Evolutionary conservation across 2,329 filamentous ascomycete genomes (phyloP).

Genomic region (Tothia fuscella): DNA sequence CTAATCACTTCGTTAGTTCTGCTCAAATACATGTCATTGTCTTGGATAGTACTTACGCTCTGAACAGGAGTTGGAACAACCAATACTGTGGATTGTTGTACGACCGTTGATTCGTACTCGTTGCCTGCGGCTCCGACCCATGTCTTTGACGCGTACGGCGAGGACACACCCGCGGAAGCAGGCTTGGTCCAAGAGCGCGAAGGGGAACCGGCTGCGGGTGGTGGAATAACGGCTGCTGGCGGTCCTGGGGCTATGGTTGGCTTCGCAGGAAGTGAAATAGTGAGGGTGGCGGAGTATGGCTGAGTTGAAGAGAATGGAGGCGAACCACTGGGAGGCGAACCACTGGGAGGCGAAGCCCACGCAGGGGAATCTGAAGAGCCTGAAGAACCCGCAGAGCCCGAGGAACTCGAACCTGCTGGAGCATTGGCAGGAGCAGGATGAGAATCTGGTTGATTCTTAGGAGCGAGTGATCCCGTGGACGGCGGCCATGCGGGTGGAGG

Average conservation of each 20-base stretch:
- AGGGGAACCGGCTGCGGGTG: neutral
- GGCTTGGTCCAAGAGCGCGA: neutral
- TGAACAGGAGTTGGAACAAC: no score
- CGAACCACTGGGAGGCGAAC: neutral
- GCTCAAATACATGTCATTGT: no score
- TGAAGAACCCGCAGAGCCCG: neutral
- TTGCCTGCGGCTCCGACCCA: no score
- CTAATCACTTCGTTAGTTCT: no score
- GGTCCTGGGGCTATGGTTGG: neutral
- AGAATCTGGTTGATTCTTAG: neutral
- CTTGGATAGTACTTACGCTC: no score
- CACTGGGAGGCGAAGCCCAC: neutral
- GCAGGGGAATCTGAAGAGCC: neutral
- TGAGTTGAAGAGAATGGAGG: neutral
- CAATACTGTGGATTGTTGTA: no score
- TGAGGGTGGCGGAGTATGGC: neutral
- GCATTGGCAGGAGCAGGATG: neutral
- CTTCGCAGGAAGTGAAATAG: neutral
- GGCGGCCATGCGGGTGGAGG: neutral
- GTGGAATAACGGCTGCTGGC: neutral
- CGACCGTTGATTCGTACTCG: no score
- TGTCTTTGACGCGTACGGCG: neutral
- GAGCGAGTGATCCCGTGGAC: neutral
- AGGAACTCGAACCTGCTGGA: neutral
- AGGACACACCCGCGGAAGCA: neutral